Evolutionary conservation across 164 flowering plant genomes (phyloP), one percentile per base, ranked within the genome.

Genomic region (Vitis amurensis): DNA sequence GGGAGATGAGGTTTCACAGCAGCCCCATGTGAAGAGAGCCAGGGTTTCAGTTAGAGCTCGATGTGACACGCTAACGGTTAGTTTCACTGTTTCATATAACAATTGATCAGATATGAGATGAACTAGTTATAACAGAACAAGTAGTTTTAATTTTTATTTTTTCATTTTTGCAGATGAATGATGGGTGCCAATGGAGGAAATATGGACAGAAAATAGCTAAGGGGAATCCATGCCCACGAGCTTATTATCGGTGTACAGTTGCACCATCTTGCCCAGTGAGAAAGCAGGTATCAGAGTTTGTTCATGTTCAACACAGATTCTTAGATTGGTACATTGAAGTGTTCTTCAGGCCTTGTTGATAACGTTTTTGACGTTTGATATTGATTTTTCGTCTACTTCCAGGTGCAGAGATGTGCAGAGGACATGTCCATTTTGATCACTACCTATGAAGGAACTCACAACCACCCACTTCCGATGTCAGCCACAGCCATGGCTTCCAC

Each of bases 41-140:
- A 87, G 98, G 77, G 98, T 93, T 77, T 89, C 88, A 66, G 94
- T 93, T 2, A 81, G 97, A 74, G 89, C 91, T 62, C 82, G 91
- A 87, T 93, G 98, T 55, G 93, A 87, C 30, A 66, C 92, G 30
- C 90, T 91, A 53, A 93, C 94, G 77, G 97, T 93, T 58, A 71
- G 87, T 84, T 19, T 12, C 2, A 47, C 53, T 51, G 37, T 9
- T 50, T 68, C 7, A 29, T 12, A 48, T 68, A 4, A 2, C 49
- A 30, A 2, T 56, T 27, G 5, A 1, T 12, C 23, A 59, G 60
- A n/a, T 6, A 11, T 37, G 49, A 37, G 7, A 6, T 37, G 44
- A 37, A 37, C 4, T 37, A 37, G 44, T 37, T 4, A 37, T 37
- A 37, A 37, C 7, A 37, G 44, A 37, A 6, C 6, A 37, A 37